These are phyloP conservation scores for Syncephalastrum racemosum DNA, from an alignment of 371 early-diverging fungal genomes.

Conservation along the genomic window DNA sequence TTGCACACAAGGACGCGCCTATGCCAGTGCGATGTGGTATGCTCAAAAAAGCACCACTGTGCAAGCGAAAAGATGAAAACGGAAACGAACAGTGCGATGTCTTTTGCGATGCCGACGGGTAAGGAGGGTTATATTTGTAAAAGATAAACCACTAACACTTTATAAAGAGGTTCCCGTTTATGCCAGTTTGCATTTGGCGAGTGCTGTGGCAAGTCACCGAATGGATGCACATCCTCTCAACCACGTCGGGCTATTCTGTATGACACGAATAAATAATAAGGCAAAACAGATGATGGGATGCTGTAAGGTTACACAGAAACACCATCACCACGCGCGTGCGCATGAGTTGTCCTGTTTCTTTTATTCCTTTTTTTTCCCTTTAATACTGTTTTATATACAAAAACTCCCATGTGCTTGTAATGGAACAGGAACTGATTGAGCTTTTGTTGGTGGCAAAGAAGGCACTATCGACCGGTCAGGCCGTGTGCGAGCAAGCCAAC, in stretches of 20 bases:
- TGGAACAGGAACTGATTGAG: slow-evolving; percentile 48
- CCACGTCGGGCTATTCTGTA: slow-evolving; percentile 1
- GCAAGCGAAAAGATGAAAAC: background rate
- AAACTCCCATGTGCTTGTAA: slow-evolving; percentile 8
- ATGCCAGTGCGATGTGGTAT: slow-evolving; percentile 14
- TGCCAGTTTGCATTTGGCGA: slow-evolving; percentile 12
- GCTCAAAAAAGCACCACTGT: slow-evolving; percentile 11
- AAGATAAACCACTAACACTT: background rate
- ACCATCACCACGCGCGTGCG: background rate
- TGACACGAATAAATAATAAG: background rate
- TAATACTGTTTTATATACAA: background rate
- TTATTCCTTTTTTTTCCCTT: slow-evolving; percentile 4
- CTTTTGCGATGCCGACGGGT: slow-evolving; percentile 21
- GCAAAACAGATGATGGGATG: no score
- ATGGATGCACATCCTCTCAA: slow-evolving; percentile 12
- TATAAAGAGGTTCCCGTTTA: slow-evolving; percentile 12
- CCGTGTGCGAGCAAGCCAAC: slow-evolving; percentile 45
- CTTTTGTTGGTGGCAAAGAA: slow-evolving; percentile 43
- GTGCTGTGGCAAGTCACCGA: slow-evolving; percentile 10
- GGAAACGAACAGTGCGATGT: slow-evolving; percentile 7
- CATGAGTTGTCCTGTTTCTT: background rate
- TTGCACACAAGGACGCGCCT: slow-evolving; percentile 7
- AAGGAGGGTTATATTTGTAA: background rate
- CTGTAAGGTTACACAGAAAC: background rate
- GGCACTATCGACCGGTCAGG: slow-evolving; percentile 38